Percentiles rank a stretch among this genome's conserved stretches.
phyloP scores from a whole-genome alignment of 1,139 yeast species.

The Tardiomyces digboiensis region DNA sequence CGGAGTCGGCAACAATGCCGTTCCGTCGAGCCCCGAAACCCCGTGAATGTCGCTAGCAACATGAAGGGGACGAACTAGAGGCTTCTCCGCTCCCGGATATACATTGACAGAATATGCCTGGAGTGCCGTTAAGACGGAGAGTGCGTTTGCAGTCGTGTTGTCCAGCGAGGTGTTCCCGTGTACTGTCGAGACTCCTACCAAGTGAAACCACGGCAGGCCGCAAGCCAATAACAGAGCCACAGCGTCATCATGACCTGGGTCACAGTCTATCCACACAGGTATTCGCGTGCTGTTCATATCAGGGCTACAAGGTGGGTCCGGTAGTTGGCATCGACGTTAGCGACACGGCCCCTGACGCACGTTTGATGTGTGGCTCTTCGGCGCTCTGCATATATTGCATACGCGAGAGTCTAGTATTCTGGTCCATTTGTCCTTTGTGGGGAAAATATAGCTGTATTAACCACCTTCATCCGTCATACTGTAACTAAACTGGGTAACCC shows the following conservation, averaged over 20 bases:
- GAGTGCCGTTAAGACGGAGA: constrained; percentile 54
- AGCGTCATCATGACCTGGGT: constrained; percentile 89
- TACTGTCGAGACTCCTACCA: constrained; percentile 72
- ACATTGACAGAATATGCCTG: constrained; percentile 42
- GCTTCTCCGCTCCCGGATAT: constrained; percentile 53
- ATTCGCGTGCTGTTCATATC: constrained; percentile 16
- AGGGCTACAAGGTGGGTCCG: too few species aligned
- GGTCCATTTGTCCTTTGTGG: too few species aligned
- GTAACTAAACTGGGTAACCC: too few species aligned
- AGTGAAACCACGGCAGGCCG: constrained; percentile 46
- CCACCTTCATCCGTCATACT: too few species aligned
- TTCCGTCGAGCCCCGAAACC: constrained; percentile 64
- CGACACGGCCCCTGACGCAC: too few species aligned
- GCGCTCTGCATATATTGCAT: too few species aligned
- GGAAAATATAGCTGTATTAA: too few species aligned
- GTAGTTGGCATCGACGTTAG: too few species aligned
- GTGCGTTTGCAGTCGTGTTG: constrained; percentile 61
- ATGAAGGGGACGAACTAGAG: constrained; percentile 41
- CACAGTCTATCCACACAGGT: constrained; percentile 88
- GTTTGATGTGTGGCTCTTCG: too few species aligned
- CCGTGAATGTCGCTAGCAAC: constrained; percentile 69
- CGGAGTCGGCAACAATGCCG: constrained; percentile 45
- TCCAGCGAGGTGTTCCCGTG: constrained; percentile 70
- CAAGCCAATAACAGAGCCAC: constrained; percentile 61
- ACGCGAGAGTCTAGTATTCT: too few species aligned